Percentiles rank a stretch among this genome's conserved stretches.
Conservation (phyloP, 2,329 filamentous ascomycete species). For the Xylaria polymorpha region DNA sequence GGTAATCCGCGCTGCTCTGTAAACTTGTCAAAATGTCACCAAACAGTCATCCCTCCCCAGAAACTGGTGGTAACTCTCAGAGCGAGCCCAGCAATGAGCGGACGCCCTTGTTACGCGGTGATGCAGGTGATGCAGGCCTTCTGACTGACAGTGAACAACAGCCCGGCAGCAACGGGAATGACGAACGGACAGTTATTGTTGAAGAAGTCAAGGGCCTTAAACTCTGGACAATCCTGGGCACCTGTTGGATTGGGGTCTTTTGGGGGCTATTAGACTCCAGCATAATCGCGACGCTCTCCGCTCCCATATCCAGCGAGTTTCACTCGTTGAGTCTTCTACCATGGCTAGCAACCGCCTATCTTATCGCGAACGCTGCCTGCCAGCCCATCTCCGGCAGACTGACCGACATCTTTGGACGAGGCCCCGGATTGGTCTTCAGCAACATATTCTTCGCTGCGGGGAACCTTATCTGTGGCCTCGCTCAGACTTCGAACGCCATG, state of each 20-base stretch:
- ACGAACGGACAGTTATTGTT: conserved; percentile 61
- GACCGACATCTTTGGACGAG: conserved; percentile 88
- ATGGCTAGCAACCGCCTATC: conserved; percentile 88
- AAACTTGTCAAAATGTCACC: conserved; percentile 36
- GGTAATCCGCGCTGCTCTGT: neutral
- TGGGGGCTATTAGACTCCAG: conserved; percentile 79
- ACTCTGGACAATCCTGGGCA: conserved; percentile 65
- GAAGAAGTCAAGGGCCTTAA: conserved; percentile 61
- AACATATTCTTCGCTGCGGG: conserved; percentile 83
- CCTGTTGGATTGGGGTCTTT: conserved; percentile 71
- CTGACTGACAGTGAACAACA: conserved; percentile 23
- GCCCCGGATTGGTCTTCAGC: conserved; percentile 80
- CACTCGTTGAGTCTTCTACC: conserved; percentile 82
- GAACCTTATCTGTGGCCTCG: conserved; percentile 85
- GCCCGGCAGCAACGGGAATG: conserved; percentile 52
- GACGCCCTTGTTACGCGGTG: conserved; percentile 42
- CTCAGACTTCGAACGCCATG: conserved; percentile 72
- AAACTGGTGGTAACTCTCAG: conserved; percentile 24
- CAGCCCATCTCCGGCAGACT: conserved; percentile 87
- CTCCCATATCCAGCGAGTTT: conserved; percentile 86
- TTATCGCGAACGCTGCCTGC: conserved; percentile 87
- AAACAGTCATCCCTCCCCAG: conserved; percentile 28
- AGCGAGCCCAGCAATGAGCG: conserved; percentile 27
- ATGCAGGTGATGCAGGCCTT: conserved; percentile 21
- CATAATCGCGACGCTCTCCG: conserved; percentile 86